phyloP scores from a whole-genome alignment of 2,329 filamentous ascomycete genomes.

The Taxawa tesnikishii region DNA sequence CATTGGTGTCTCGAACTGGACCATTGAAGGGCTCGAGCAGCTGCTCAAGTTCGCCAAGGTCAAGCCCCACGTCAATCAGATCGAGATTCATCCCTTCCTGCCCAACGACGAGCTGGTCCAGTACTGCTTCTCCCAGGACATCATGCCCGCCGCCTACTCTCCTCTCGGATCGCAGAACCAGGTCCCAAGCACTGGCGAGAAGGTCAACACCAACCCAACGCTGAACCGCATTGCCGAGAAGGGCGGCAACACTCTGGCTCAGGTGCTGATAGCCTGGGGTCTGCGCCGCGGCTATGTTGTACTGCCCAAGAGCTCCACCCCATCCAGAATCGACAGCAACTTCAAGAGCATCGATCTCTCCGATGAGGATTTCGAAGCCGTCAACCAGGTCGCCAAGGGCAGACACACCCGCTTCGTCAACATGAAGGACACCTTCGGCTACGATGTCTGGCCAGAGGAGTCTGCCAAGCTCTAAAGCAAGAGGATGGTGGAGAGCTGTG shows the following conservation, averaged over 20 bases:
- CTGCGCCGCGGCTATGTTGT: slow-evolving; percentile 54
- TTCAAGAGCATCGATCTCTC: slow-evolving; percentile 48
- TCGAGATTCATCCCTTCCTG: slow-evolving; percentile 44
- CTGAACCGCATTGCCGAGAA: slow-evolving; percentile 47
- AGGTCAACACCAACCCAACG: slow-evolving; percentile 45
- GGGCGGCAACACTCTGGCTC: slow-evolving; percentile 45
- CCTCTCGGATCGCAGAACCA: slow-evolving; percentile 58
- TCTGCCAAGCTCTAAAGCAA: background rate
- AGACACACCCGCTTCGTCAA: slow-evolving; percentile 63
- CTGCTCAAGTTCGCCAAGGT: slow-evolving; percentile 30
- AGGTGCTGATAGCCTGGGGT: slow-evolving; percentile 54
- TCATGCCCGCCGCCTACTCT: slow-evolving; percentile 42
- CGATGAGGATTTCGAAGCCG: slow-evolving; percentile 42
- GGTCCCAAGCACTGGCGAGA: slow-evolving; percentile 56
- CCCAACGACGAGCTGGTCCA: slow-evolving; percentile 49
- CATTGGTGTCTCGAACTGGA: slow-evolving; percentile 43
- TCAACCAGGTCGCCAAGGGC: slow-evolving; percentile 52
- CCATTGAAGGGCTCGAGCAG: slow-evolving; percentile 27
- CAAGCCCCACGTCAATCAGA: slow-evolving; percentile 31
- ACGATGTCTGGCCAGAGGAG: slow-evolving; percentile 40
- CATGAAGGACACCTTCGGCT: slow-evolving; percentile 72
- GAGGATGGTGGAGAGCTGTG: background rate
- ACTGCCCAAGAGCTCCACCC: slow-evolving; percentile 58
- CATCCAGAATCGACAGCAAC: slow-evolving; percentile 56
- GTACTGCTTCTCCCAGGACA: slow-evolving; percentile 45